Conservation (phyloP, 2,329 filamentous ascomycete species). For the Exserohilum turcica region DNA sequence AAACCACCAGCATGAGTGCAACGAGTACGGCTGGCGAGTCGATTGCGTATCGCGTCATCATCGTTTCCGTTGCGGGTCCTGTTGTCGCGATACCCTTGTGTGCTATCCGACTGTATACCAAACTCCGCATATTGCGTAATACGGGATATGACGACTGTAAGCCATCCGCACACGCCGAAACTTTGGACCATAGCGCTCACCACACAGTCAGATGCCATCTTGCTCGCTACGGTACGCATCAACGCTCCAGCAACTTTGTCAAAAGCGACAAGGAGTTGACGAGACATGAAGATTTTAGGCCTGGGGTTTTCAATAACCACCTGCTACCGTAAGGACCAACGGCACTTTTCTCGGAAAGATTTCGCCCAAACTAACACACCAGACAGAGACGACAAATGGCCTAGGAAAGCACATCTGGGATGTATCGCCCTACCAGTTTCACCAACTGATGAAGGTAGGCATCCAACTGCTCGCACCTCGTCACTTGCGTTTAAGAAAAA, state of each 20-base stretch:
- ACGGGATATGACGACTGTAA: constrained; percentile 21
- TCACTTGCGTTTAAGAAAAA: neutral
- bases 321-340: constrained; percentile 10
- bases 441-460: constrained; percentile 23
- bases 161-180: neutral
- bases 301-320: constrained; percentile 18
- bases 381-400: constrained; percentile 22
- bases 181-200: neutral
- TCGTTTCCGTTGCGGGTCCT: constrained; percentile 15
- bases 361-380: neutral
- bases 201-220: constrained; percentile 10
- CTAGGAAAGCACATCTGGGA: constrained; percentile 22
- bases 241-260: neutral
- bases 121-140: constrained; percentile 18
- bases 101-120: constrained; percentile 19
- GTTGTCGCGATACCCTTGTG: constrained; percentile 19
- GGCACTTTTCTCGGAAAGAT: neutral
- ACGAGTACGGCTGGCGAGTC: constrained; percentile 8
- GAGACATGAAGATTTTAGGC: constrained; percentile 11
- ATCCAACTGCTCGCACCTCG: neutral
- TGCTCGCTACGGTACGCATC: constrained; percentile 14
- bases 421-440: constrained; percentile 14
- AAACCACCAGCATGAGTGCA: neutral
- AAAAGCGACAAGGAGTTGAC: neutral
- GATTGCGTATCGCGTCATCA: constrained; percentile 22